Evolutionary conservation across 2,329 filamentous ascomycete genomes (phyloP), one percentile per base, ranked within the genome.

Genomic region (Simplicillium sp.): DNA sequence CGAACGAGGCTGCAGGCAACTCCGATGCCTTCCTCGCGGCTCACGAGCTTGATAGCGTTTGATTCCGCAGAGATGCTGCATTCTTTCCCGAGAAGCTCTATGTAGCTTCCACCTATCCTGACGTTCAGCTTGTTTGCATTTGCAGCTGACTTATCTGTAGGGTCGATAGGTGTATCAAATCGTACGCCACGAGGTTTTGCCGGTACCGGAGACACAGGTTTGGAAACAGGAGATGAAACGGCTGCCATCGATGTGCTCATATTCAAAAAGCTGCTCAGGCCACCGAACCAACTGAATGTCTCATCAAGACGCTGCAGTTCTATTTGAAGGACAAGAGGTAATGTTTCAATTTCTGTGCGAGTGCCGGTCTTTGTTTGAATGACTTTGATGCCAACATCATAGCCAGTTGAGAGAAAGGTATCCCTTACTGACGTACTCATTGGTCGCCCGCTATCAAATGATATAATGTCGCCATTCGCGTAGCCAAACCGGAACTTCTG

Each of bases 251-350:
- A 95, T 44, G 77, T 84, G 46, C 88, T 86, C 57, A 96, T 76
- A 52, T 92, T 94, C 34, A 98, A 67, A 39, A 98, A 83, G 48
- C 88, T 87, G 58, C 89, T 95, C 34, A 98, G 67, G 0, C 92
- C 92, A 29, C 92, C 92, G 60, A 96, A 89, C 71, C 86, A 87
- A 42, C 79, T 78, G 44, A 97, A 80, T 0, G 86, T 86, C 52
- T 95, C 88, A 50, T 97, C 92, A 16, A 97, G 65, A 41, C 77
- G 76, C 47, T 83, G 81, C 13, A 96, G 65, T 54, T 97, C 86
- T 33, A 97, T 62, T 42, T 80, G 75, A 9, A 95, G 58, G 44
- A 82, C 77, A 2, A 96, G 60, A 6, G 89, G 87, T 9, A 94
- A 69, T 1, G 88, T 94, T 39, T 79, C 76, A 12, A 95, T 57